phyloP scores from a whole-genome alignment of 202 grass and related monocot species.

The Panicum hallii region DNA sequence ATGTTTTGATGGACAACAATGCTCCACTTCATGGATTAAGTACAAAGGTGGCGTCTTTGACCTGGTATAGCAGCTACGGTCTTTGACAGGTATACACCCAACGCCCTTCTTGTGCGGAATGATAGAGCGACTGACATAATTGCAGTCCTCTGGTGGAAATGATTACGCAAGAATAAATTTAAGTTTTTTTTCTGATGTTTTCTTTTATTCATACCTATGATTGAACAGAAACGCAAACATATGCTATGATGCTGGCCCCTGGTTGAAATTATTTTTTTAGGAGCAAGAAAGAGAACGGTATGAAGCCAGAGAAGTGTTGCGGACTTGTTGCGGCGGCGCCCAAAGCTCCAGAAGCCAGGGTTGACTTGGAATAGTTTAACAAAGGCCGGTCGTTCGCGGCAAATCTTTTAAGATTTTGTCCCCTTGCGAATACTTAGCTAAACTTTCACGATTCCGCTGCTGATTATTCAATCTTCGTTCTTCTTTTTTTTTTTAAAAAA shows the following conservation, averaged over 20 bases:
- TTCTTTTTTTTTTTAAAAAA: not conserved
- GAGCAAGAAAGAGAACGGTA: not conserved
- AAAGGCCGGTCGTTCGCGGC: not conserved
- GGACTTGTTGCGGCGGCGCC: not conserved
- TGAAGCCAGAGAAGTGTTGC: constrained; percentile 10
- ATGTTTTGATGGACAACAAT: constrained; percentile 24
- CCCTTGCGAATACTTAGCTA: not conserved
- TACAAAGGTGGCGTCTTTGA: constrained; percentile 47
- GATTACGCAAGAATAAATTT: not conserved
- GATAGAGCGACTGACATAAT: constrained; percentile 17
- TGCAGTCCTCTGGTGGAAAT: constrained; percentile 18
- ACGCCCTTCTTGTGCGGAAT: constrained; percentile 28
- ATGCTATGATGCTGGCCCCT: not conserved
- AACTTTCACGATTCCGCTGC: not conserved
- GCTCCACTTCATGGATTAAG: constrained; percentile 31
- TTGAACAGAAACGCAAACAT: constrained; percentile 22
- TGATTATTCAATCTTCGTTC: constrained; percentile 13
- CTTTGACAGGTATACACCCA: constrained; percentile 30
- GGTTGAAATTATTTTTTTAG: not conserved
- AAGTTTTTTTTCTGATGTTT: not conserved
- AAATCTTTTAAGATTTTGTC: constrained; percentile 11
- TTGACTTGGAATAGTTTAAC: constrained; percentile 39
- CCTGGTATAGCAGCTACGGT: constrained; percentile 7
- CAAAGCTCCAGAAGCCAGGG: not conserved
- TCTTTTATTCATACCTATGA: not conserved